These are phyloP conservation scores for Irpex rosettiformis DNA, from an alignment of 1,284 basidiomycete genomes.

Conservation along the genomic window DNA sequence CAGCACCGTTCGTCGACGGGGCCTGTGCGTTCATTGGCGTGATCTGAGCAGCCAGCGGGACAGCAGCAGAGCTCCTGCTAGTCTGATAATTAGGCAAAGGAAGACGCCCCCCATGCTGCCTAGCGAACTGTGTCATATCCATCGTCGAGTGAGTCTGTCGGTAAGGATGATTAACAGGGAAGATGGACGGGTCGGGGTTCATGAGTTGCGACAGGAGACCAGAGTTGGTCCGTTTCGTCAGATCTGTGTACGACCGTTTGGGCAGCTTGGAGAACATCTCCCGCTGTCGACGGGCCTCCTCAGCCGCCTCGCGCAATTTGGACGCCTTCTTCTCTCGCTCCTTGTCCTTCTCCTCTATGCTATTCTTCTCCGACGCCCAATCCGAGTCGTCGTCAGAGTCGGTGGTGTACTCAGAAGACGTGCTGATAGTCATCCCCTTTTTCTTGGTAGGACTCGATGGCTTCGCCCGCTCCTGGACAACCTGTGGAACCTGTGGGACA, in stretches of 20 bases:
- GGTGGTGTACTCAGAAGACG: conserved; percentile 39
- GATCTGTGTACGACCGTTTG: conserved; percentile 45
- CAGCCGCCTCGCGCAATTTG: conserved; percentile 40
- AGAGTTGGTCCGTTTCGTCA: conserved; percentile 40
- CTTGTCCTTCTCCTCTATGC: conserved; percentile 19
- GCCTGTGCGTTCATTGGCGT: conserved; percentile 33
- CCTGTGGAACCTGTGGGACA: conserved; percentile 12
- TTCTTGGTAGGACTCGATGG: conserved; percentile 1
- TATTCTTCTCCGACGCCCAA: conserved; percentile 52
- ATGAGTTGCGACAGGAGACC: conserved; percentile 66
- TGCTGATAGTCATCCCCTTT: conserved; percentile 29
- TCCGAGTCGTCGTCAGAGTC: conserved; percentile 49
- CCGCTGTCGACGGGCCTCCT: conserved; percentile 65
- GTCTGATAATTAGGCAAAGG: conserved; percentile 36
- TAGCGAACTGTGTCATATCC: conserved; percentile 38
- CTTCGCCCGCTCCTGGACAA: conserved; percentile 7
- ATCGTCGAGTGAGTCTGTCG: conserved; percentile 37
- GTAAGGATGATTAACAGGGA: conserved; percentile 59
- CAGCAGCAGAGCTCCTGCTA: conserved; percentile 63
- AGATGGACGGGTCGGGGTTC: conserved; percentile 61
- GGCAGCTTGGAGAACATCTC: conserved; percentile 80
- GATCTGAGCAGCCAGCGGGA: conserved; percentile 60
- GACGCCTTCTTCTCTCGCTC: conserved; percentile 30
- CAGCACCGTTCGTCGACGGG: conserved; percentile 14
- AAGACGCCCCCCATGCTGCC: conserved; percentile 12